phyloP scores from a whole-genome alignment of 805 yeast genomes.

The Kodamaea nitidulidarum region DNA sequence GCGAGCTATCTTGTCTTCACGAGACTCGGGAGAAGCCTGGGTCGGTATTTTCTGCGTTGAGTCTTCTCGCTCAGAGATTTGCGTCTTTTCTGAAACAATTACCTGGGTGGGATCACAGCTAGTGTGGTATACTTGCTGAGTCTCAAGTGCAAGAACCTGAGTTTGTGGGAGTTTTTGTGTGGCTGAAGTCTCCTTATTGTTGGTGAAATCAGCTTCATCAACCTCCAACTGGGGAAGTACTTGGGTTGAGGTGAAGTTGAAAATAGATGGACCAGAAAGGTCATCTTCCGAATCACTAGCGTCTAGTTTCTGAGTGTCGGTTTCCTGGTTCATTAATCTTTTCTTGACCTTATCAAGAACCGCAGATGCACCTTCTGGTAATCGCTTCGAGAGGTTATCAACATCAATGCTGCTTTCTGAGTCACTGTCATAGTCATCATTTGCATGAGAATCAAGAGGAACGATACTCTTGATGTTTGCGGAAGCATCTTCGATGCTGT shows the following conservation, averaged over 20 bases:
- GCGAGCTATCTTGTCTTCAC: slow-evolving; percentile 8
- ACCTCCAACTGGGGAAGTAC: slow-evolving; percentile 33
- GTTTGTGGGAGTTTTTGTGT: slow-evolving; percentile 7
- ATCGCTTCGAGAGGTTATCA: background rate
- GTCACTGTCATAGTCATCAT: slow-evolving; percentile 2
- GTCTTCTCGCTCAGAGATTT: background rate
- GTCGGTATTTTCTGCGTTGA: background rate
- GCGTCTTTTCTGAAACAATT: background rate
- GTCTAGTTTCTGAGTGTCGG: background rate
- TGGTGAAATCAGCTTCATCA: background rate
- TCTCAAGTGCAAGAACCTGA: background rate
- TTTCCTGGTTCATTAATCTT: slow-evolving; percentile 3
- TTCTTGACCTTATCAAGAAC: slow-evolving; percentile 7
- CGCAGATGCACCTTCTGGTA: slow-evolving; percentile 1
- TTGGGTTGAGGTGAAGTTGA: slow-evolving; percentile 11
- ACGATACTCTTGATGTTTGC: slow-evolving; percentile 3
- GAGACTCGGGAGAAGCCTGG: background rate
- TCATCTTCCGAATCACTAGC: slow-evolving; percentile 3
- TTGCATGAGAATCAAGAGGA: background rate
- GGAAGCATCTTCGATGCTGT: slow-evolving; percentile 11
- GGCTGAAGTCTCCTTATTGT: background rate
- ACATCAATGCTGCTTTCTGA: background rate
- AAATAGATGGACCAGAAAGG: slow-evolving; percentile 9
- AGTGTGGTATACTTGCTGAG: background rate
- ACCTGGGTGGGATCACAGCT: background rate